phyloP scores from a whole-genome alignment of 176 grass and related monocot species.

The Hyparrhenia diplandra region DNA sequence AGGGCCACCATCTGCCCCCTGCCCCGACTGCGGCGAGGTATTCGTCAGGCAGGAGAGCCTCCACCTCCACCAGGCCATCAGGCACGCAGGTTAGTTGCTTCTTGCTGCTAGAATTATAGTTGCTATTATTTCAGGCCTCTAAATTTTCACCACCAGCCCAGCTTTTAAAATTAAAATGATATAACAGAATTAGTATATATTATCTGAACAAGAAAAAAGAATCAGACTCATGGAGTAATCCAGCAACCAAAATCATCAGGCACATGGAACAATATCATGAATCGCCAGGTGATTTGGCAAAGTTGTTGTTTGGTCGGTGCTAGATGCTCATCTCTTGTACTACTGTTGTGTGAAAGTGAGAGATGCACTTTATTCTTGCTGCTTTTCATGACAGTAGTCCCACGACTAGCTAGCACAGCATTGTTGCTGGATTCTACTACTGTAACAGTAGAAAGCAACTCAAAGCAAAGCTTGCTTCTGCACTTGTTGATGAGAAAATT shows the following conservation, averaged over 20 bases:
- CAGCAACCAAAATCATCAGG: too few relatives aligned
- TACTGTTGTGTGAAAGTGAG: conserved; percentile 1
- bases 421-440: too few relatives aligned
- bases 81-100: conserved; percentile 63
- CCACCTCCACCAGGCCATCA: conserved; percentile 61
- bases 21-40: conserved; percentile 82
- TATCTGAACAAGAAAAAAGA: too few relatives aligned
- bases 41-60: conserved; percentile 71
- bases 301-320: not conserved
- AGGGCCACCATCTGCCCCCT: conserved; percentile 57
- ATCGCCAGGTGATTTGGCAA: not conserved
- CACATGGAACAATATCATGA: too few relatives aligned
- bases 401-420: not conserved
- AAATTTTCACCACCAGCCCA: too few relatives aligned
- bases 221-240: too few relatives aligned
- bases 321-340: not conserved
- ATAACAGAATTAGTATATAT: too few relatives aligned
- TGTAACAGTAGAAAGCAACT: not conserved
- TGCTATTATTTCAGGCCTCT: too few relatives aligned
- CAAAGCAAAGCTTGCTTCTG: not conserved
- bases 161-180: too few relatives aligned
- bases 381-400: conserved; percentile 9
- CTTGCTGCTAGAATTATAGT: too few relatives aligned
- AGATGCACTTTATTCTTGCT: conserved; percentile 20
- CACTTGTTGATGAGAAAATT: too few relatives aligned